Evolutionary conservation across 129 eudicot species (phyloP).

Genomic region (Heracleum sosnowskyi): DNA sequence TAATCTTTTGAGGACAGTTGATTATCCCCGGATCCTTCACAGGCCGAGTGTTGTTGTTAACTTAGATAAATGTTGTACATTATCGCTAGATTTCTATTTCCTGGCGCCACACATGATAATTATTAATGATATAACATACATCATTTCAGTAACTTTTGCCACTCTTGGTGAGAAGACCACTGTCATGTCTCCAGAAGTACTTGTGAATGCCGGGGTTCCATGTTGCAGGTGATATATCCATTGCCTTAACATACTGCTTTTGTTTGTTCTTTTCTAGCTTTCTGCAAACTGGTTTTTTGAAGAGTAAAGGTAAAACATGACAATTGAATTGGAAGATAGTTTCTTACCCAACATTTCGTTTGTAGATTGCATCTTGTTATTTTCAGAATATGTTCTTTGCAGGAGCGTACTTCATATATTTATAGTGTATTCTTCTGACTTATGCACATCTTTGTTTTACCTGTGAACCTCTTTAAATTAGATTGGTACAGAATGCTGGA

Average conservation of each 20-base stretch:
- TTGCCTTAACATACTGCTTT: background rate
- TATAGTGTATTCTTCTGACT: background rate
- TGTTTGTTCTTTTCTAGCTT: background rate
- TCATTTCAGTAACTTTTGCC: conserved; percentile 67
- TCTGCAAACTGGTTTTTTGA: background rate
- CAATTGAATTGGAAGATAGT: background rate
- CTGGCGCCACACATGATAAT: background rate
- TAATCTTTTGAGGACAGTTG: background rate
- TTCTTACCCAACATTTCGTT: background rate
- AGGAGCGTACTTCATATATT: background rate
- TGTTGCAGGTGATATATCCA: conserved; percentile 69
- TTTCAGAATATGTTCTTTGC: background rate
- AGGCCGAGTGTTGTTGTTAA: background rate
- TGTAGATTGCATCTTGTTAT: background rate
- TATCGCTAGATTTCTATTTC: background rate
- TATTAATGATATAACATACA: background rate
- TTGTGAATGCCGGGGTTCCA: conserved; percentile 75
- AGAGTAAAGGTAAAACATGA: background rate
- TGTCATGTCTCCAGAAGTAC: conserved; percentile 92
- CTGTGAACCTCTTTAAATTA: conserved; percentile 17
- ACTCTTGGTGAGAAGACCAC: conserved; percentile 93
- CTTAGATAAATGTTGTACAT: background rate
- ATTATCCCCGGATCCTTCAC: background rate
- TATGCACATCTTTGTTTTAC: conserved; percentile 7
- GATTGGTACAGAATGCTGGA: conserved; percentile 91